These are phyloP conservation scores for Larix kaempferi DNA, from an alignment of 75 land plant species.

Conservation along the genomic window DNA sequence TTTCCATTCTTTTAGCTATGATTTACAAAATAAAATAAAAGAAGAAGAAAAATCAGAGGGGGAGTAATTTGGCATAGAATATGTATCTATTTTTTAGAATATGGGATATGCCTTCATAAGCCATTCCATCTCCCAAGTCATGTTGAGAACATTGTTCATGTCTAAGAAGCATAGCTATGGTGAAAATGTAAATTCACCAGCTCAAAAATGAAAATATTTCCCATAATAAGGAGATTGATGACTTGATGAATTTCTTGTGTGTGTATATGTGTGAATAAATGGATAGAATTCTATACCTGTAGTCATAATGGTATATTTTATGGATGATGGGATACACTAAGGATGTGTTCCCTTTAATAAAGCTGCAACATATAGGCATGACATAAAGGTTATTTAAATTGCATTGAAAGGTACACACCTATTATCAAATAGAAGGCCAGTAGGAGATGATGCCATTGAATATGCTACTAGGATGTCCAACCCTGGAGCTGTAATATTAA, in stretches of 20 bases:
- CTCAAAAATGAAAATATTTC: too few relatives aligned
- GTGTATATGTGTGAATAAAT: not conserved
- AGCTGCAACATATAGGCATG: slow-evolving; percentile 29
- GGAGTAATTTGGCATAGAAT: not conserved
- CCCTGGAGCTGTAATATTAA: slow-evolving; percentile 28
- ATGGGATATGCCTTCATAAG: not conserved
- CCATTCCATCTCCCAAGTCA: not conserved
- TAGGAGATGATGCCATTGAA: slow-evolving; percentile 11
- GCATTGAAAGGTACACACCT: slow-evolving; percentile 19
- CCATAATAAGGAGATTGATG: too few relatives aligned
- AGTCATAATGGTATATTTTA: slow-evolving; percentile 34
- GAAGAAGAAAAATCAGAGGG: too few relatives aligned
- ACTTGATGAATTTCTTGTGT: too few relatives aligned
- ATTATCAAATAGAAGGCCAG: slow-evolving; percentile 7
- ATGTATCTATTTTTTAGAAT: too few relatives aligned
- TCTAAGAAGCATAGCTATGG: not conserved
- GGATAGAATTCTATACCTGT: slow-evolving; percentile 1
- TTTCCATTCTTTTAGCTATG: slow-evolving; percentile 25
- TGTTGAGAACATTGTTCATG: not conserved
- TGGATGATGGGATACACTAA: slow-evolving; percentile 28
- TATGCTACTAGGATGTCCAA: slow-evolving; percentile 31
- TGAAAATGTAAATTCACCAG: not conserved
- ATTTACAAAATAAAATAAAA: not conserved
- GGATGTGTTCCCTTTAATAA: slow-evolving; percentile 24
- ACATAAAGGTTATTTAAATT: slow-evolving; percentile 30